Conservation (phyloP, 345 rosid genomes). For the Nasturtium officinale region DNA sequence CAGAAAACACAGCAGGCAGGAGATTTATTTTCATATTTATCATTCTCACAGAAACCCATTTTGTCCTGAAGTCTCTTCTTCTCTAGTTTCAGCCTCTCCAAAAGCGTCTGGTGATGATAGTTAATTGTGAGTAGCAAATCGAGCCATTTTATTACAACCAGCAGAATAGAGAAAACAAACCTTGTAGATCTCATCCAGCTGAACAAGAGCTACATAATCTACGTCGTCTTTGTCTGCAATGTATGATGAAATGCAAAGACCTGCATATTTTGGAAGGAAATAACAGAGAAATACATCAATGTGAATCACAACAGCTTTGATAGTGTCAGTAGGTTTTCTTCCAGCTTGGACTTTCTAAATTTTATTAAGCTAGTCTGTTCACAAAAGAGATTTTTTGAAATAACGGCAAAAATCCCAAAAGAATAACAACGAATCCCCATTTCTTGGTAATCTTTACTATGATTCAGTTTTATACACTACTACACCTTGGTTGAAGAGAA, state of each 20-base stretch:
- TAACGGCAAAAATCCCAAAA: conserved; percentile 12
- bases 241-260: conserved; percentile 75
- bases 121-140: conserved; percentile 18
- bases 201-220: conserved; percentile 47
- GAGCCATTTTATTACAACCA: not conserved
- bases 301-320: conserved; percentile 6
- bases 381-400: conserved; percentile 14
- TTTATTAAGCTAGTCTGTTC: not conserved
- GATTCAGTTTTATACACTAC: conserved; percentile 12
- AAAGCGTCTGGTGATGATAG: conserved; percentile 60
- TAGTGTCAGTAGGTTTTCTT: not conserved
- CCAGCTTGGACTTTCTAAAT: not conserved
- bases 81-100: conserved; percentile 64
- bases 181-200: conserved; percentile 71
- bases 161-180: conserved; percentile 46
- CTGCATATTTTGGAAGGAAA: conserved; percentile 41
- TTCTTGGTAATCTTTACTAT: conserved; percentile 7
- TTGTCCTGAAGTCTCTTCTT: conserved; percentile 50
- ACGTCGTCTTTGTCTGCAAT: conserved; percentile 51
- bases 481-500: conserved; percentile 2
- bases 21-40: conserved; percentile 36
- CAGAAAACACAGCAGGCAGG: conserved; percentile 57
- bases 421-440: conserved; percentile 7
- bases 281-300: conserved; percentile 7
- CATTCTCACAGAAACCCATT: conserved; percentile 38